Evolutionary conservation across 345 rosid species (phyloP).

Genomic region (Lumnitzera littorea): DNA sequence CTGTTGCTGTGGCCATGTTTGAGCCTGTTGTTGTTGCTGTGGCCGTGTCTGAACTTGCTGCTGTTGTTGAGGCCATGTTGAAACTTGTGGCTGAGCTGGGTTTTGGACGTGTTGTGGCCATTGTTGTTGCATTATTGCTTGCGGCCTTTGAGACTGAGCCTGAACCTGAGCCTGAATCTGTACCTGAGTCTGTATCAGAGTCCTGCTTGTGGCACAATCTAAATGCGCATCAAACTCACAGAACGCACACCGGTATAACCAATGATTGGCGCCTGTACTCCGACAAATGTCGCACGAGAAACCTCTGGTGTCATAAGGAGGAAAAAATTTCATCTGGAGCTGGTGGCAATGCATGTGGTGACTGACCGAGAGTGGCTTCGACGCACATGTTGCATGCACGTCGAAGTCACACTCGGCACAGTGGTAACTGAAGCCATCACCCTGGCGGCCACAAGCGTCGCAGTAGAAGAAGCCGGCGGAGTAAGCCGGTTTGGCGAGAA

Average conservation of each 20-base stretch:
- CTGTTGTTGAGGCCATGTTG: too few species aligned
- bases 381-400: constrained; percentile 10
- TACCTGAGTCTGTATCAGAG: too few species aligned
- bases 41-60: too few species aligned
- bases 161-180: too few species aligned
- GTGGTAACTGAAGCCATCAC: constrained; percentile 10
- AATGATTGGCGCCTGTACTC: background rate
- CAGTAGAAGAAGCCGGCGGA: constrained; percentile 1
- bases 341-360: constrained; percentile 4
- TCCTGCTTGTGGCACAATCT: background rate
- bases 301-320: constrained; percentile 1
- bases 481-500: constrained; percentile 3
- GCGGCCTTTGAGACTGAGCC: too few species aligned
- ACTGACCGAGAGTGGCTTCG: background rate
- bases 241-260: constrained; percentile 5
- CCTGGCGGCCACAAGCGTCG: constrained; percentile 3
- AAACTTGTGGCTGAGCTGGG: too few species aligned
- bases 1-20: too few species aligned
- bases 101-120: too few species aligned
- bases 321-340: constrained; percentile 4
- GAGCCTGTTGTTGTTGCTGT: too few species aligned
- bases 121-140: too few species aligned
- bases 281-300: background rate
- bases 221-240: constrained; percentile 5
- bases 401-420: constrained; percentile 3